Base-by-base conservation (phyloP, 495 filamentous ascomycete species). In the Cairneyella variabilis region DNA sequence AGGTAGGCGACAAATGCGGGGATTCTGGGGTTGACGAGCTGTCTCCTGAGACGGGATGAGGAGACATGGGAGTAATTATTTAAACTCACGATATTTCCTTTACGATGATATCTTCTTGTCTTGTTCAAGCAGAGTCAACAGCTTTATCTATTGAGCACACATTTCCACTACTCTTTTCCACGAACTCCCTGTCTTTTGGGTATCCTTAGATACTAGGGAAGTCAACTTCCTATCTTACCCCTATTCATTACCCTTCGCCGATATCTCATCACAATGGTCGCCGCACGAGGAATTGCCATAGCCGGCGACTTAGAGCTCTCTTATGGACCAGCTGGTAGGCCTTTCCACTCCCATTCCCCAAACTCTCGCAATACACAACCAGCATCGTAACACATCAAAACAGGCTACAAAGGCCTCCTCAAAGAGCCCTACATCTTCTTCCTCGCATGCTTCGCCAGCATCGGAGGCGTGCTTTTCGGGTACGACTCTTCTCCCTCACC, bases 381-480 rank as follows among this genome's bases (percentile, higher is more conserved):
- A 21, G 27, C n/a, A 51, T 20, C 17, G 22, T 25, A 11, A 18
- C 27, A 21, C 28, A 17, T 2, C 2, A 23, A 18, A 51, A 16
- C 5, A 51, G 48, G 48, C 4, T 51, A 51, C 23, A 51, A 51
- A 22, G 48, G 48, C 17, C 48, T 51, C 18, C 4, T 41, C 21
- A 40, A 23, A 41, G 48, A 51, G 36, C 48, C 48, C 9, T 51
- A 37, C 36, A 51, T 51, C 18, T 41, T 51, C 34, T 51, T 23
- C 20, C n/a, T 51, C 9, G 34, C 48, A 27, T 51, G 48, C 36
- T 51, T 51, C 25, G 48, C 48, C 14, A 40, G 32, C 28, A 51
- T 51, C 18, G 48, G 48, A 16, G 48, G 48, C 42, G 48, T 51
- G 2, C 48, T 51, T 25, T 51, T 51, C 42, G 48, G 48, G 48